Evolutionary conservation across 805 yeast species (phyloP).

Genomic region (Candida awuae): DNA sequence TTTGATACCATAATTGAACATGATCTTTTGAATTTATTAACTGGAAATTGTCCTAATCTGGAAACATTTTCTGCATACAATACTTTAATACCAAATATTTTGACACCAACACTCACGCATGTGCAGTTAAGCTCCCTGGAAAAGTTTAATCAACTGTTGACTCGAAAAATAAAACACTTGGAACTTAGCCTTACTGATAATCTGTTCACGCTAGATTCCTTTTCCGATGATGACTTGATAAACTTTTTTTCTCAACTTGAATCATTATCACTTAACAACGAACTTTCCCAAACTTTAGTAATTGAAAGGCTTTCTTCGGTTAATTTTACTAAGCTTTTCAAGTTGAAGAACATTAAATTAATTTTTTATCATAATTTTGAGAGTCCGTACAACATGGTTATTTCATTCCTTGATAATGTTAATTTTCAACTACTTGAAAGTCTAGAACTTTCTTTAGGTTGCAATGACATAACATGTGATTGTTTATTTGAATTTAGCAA

Average conservation of each 20-base stretch:
- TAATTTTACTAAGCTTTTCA: slow-evolving; percentile 10
- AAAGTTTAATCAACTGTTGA: slow-evolving; percentile 2
- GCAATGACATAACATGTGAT: slow-evolving; percentile 38
- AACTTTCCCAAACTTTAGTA: slow-evolving; percentile 27
- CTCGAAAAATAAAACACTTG: background rate
- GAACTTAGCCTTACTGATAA: background rate
- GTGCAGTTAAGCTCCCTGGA: slow-evolving; percentile 10
- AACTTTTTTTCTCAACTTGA: slow-evolving; percentile 28
- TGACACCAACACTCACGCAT: slow-evolving; percentile 4
- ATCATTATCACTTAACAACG: slow-evolving; percentile 20
- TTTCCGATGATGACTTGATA: slow-evolving; percentile 16
- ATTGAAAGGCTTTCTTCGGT: slow-evolving; percentile 21
- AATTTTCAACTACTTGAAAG: slow-evolving; percentile 28
- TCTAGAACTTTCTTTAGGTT: slow-evolving; percentile 48
- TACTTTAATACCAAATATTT: background rate
- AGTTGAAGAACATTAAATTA: slow-evolving; percentile 31
- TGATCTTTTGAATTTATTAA: slow-evolving; percentile 6
- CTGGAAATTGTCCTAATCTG: slow-evolving; percentile 12
- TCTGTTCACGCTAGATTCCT: background rate
- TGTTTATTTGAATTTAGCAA: slow-evolving; percentile 38
- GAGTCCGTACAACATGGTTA: slow-evolving; percentile 20
- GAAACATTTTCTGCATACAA: slow-evolving; percentile 3
- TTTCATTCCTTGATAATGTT: slow-evolving; percentile 23
- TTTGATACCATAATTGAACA: background rate
- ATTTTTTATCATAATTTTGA: slow-evolving; percentile 40